These are phyloP conservation scores for Begonia masoniana DNA, from an alignment of 306 rosid species.

Conservation along the genomic window DNA sequence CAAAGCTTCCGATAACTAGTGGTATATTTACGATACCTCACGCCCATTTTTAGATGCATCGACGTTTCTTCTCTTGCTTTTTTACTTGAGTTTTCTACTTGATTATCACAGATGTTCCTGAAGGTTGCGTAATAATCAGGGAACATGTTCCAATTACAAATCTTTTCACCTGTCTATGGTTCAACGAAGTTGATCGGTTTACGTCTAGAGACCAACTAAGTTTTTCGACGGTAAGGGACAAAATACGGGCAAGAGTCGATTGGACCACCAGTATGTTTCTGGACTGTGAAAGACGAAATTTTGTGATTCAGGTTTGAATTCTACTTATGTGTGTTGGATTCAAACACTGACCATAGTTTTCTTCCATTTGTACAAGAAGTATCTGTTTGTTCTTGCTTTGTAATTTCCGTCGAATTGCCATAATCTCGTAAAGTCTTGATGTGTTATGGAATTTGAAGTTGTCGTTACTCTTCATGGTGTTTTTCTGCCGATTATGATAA, in stretches of 20 bases:
- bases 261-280: conserved; percentile 79
- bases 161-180: conserved; percentile 92
- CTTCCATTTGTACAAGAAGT: too few relatives aligned
- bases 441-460: too few relatives aligned
- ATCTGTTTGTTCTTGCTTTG: too few relatives aligned
- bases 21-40: conserved; percentile 32
- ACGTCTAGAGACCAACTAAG: conserved; percentile 95
- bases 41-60: neutral
- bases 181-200: conserved; percentile 94
- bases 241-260: conserved; percentile 54
- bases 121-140: conserved; percentile 84
- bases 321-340: neutral
- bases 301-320: conserved; percentile 69
- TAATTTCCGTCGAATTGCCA: too few relatives aligned
- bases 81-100: conserved; percentile 8
- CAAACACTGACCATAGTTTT: too few relatives aligned
- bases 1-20: conserved; percentile 86
- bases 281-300: conserved; percentile 96
- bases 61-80: neutral
- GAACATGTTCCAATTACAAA: conserved; percentile 92
- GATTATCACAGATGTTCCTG: conserved; percentile 82
- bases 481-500: too few relatives aligned
- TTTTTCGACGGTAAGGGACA: conserved; percentile 85
- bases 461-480: too few relatives aligned
- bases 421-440: too few relatives aligned